Conservation (phyloP, 2,329 filamentous ascomycete genomes). For the Aspergillus neoniger region DNA sequence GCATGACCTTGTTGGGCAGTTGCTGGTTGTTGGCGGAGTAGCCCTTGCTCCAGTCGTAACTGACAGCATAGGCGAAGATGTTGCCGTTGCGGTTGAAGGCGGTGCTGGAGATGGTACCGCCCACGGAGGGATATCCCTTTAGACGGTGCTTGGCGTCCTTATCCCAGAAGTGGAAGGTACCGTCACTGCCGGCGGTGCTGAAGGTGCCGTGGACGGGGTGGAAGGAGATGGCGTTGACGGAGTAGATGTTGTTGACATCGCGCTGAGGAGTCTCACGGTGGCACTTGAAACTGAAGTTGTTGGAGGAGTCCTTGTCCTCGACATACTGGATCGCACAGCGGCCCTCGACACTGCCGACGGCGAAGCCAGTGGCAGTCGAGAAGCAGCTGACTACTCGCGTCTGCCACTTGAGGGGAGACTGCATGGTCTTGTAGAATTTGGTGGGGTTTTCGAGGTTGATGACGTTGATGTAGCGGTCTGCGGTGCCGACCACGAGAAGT, state of each 20-base stretch:
- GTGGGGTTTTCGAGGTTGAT: constrained; percentile 85
- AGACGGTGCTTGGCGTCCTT: constrained; percentile 86
- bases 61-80: constrained; percentile 86
- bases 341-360: constrained; percentile 94
- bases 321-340: constrained; percentile 98
- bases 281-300: constrained; percentile 99
- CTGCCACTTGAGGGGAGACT: constrained; percentile 98
- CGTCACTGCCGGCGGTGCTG: constrained; percentile 91
- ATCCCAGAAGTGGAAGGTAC: constrained; percentile 80
- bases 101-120: constrained; percentile 84
- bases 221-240: constrained; percentile 97
- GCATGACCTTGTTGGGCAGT: constrained; percentile 75
- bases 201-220: constrained; percentile 98
- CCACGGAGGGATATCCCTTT: constrained; percentile 83
- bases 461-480: constrained; percentile 94
- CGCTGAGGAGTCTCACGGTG: constrained; percentile 75
- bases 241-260: constrained; percentile 84
- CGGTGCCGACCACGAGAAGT: constrained; percentile 86
- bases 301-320: constrained; percentile 87
- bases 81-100: constrained; percentile 85
- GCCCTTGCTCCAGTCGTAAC: constrained; percentile 98
- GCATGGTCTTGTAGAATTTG: constrained; percentile 93
- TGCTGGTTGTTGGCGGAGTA: constrained; percentile 78
- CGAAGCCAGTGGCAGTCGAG: constrained; percentile 85
- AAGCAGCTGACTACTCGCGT: constrained; percentile 95